Percentiles rank a stretch among this genome's conserved stretches.
Evolutionary conservation across 169 alveolate species (phyloP).

Genomic region (Perkinsus chesapeaki): DNA sequence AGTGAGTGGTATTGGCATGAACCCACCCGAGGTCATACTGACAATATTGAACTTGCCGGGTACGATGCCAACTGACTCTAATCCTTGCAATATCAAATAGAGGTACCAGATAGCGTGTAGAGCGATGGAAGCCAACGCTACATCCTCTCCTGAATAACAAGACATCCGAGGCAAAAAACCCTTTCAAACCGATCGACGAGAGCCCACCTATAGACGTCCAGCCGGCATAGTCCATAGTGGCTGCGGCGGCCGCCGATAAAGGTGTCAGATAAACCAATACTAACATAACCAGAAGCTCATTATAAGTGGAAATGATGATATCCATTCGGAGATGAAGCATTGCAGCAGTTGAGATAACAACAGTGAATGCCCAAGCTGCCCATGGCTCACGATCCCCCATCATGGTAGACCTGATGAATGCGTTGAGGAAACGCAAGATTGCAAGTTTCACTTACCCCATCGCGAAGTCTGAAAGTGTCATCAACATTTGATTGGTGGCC

Average conservation of each 20-base stretch:
- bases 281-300: not conserved
- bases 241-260: not conserved
- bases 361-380: not conserved
- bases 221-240: not conserved
- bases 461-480: not conserved
- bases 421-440: not conserved
- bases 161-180: too few species aligned
- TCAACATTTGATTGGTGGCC: not conserved
- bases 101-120: not conserved
- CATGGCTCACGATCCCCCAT: not conserved
- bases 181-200: too few species aligned
- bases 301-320: not conserved
- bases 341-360: not conserved
- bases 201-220: not conserved
- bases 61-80: not conserved
- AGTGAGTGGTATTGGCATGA: not conserved
- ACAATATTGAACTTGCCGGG: not conserved
- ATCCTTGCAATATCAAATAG: not conserved
- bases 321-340: not conserved
- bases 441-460: not conserved
- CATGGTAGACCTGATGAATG: not conserved
- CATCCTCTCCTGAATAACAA: not conserved
- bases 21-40: not conserved
- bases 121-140: not conserved
- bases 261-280: not conserved